A percentile compares a stretch with the other conserved stretches of the same genome.
Evolutionary conservation across 2,329 filamentous ascomycete genomes (phyloP).

Genomic region (Arthrobotrys sphaeroides): DNA sequence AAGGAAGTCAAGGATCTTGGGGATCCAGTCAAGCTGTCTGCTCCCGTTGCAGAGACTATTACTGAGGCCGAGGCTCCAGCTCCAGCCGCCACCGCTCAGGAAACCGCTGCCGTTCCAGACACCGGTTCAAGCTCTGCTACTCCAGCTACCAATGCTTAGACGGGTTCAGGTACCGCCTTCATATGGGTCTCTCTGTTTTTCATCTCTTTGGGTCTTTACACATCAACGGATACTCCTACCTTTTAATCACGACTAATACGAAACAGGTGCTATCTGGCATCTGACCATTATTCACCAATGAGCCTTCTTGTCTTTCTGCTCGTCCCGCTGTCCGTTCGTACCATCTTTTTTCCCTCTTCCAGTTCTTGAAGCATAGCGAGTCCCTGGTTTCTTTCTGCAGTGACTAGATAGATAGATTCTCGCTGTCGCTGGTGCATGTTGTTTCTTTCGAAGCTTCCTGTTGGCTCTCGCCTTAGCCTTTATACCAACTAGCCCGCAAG

Average conservation of each 20-base stretch:
- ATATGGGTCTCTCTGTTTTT: not conserved
- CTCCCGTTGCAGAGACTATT: not conserved
- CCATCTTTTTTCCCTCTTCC: not conserved
- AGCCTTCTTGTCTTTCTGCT: not conserved
- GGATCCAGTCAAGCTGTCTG: conserved; percentile 28
- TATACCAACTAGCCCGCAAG: too few relatives aligned
- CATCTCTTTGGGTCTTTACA: not conserved
- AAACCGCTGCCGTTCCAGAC: not conserved
- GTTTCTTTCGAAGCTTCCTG: not conserved
- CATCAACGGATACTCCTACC: not conserved
- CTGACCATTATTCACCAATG: not conserved
- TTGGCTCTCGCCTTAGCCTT: not conserved
- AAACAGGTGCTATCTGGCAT: not conserved
- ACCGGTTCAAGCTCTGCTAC: not conserved
- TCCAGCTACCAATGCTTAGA: not conserved
- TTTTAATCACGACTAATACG: not conserved
- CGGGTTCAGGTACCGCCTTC: not conserved
- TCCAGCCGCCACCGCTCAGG: not conserved
- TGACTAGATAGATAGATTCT: conserved; percentile 13
- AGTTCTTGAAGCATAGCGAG: not conserved
- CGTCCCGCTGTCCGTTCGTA: too few relatives aligned
- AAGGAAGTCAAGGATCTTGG: conserved; percentile 63
- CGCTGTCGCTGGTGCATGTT: not conserved
- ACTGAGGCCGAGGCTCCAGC: not conserved
- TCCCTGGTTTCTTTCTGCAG: not conserved